Conservation (phyloP, 306 rosid genomes). For the Chamaecrista fasciculata region DNA sequence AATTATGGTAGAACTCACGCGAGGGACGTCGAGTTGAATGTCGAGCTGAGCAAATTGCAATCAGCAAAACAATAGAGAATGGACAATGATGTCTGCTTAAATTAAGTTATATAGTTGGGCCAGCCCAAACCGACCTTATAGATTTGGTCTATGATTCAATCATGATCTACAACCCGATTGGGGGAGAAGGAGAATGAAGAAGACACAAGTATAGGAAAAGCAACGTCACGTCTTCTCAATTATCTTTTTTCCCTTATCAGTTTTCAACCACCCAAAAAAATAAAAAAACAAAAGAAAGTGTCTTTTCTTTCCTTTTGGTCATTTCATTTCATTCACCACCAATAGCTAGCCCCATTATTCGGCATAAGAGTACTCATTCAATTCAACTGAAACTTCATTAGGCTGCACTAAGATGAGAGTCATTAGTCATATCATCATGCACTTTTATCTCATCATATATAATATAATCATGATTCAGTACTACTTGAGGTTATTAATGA, state of each 20-base stretch:
- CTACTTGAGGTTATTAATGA: too few species aligned
- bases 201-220: not conserved
- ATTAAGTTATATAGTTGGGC: not conserved
- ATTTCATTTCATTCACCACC: too few species aligned
- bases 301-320: too few species aligned
- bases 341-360: too few species aligned
- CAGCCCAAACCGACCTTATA: conserved; percentile 22
- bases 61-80: not conserved
- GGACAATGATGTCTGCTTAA: not conserved
- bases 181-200: not conserved
- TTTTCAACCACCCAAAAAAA: too few species aligned
- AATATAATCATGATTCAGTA: not conserved
- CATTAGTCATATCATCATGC: not conserved
- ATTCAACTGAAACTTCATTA: not conserved
- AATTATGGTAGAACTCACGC: too few species aligned
- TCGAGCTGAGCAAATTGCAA: not conserved
- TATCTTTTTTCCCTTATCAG: too few species aligned
- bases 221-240: conserved; percentile 27
- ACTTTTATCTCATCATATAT: conserved; percentile 12
- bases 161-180: not conserved
- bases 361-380: not conserved
- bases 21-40: not conserved
- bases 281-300: too few species aligned
- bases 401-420: too few species aligned
- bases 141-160: not conserved